A percentile compares a stretch with the other conserved stretches of the same genome.
Conservation (phyloP, 139 green algal genomes). For the Haematococcus sp. region DNA sequence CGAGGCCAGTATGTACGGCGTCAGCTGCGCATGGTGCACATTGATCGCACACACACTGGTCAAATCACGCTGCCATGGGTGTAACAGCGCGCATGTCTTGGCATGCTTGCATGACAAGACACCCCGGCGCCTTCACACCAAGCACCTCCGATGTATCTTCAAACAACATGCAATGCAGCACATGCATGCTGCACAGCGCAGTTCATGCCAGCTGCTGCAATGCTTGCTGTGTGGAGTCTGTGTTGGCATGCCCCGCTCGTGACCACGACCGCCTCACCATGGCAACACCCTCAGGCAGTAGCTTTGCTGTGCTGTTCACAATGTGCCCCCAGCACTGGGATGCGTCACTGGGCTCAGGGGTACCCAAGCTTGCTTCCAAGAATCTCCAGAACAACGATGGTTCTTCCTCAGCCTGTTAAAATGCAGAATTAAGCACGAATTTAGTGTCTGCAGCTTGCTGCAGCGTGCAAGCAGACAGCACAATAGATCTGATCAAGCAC, state of each 20-base stretch:
- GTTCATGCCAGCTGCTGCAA: neutral
- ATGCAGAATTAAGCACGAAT: neutral
- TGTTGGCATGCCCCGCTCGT: no score
- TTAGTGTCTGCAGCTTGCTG: neutral
- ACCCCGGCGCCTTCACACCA: no score
- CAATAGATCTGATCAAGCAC: neutral
- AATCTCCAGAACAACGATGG: slow-evolving; percentile 8
- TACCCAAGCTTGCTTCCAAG: slow-evolving; percentile 10
- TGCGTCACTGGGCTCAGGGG: neutral
- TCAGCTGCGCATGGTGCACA: slow-evolving; percentile 36
- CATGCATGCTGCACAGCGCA: no score
- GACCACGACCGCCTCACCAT: slow-evolving; percentile 2
- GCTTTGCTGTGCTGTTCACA: neutral
- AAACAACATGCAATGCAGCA: no score
- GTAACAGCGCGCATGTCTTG: no score
- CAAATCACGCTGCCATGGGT: no score
- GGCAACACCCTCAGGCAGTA: slow-evolving; percentile 14
- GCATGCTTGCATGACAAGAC: no score
- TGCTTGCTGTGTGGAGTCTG: neutral
- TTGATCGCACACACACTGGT: no score
- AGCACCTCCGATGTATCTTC: no score
- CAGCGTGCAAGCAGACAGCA: neutral
- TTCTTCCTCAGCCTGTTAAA: slow-evolving; percentile 26
- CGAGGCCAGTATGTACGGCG: slow-evolving; percentile 52
- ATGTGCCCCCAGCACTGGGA: slow-evolving; percentile 31